Base-by-base conservation (phyloP, 306 rosid genomes). In the Ceratonia siliqua region DNA sequence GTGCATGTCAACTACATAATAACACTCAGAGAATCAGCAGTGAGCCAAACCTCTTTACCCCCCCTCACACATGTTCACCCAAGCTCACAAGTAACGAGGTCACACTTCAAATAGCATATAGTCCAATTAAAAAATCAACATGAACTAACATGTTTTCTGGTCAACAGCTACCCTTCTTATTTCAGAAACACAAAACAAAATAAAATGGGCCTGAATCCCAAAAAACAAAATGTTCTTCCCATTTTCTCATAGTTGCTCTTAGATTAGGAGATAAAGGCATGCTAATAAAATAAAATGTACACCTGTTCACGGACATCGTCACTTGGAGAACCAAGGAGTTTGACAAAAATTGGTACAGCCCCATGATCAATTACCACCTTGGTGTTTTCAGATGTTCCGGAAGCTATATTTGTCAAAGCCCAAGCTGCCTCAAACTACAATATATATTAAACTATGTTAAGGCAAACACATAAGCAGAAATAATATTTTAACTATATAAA, bases 291-390 rank as follows among this genome's bases (percentile, higher is more conserved):
- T 24, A 41, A 18, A 78, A 39, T 1, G 24, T 49, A 78, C 88
- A 91, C 89, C 99, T 93, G 98, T 82, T 93, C 97, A 12, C 98
- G 92, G 46, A 93, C 98, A 79, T 95, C 98, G 7, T 93, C 98
- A 64, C 92, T 91, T 0, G 94, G 86, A 75, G 97, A 93, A 78
- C 80, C 87, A 74, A 93, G 97, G 68, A 93, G 95, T 76, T 86
- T 85, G 14, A 93, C 94, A 82, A 93, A 93, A 50, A 91, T 88
- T 2, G 97, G 98, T 53, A 93, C 91, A 77, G 98, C 98, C 33
- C 96, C 94, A 0, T 85, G 92, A 68, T 89, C 98, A 52, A 93
- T 91, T 15, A 93, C 97, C 54, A 93, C 96, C 83, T 84, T 91
- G 3, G 98, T 93, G 83, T 93, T 83, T 50, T 93, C 97, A 62